phyloP scores from a whole-genome alignment of 441 rosid species.

The Syzygium malaccense region DNA sequence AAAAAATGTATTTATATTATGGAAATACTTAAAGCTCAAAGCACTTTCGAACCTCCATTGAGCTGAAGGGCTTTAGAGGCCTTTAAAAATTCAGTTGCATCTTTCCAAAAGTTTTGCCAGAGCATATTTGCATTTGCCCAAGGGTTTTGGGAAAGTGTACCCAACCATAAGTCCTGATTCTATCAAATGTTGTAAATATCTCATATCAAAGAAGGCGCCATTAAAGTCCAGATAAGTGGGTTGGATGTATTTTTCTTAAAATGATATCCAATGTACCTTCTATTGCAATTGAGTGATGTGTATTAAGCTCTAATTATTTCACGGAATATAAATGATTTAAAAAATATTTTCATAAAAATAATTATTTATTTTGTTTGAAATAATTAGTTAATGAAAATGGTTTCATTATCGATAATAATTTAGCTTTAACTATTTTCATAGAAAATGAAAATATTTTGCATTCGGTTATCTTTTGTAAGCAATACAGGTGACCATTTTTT shows the following conservation, averaged over 20 bases:
- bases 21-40: too few relatives aligned
- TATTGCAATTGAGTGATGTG: accelerated
- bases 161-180: not conserved
- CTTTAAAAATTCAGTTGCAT: too few relatives aligned
- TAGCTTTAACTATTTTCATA: not conserved
- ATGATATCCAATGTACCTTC: not conserved
- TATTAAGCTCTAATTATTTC: not conserved
- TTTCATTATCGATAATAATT: too few relatives aligned
- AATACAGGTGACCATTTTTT: accelerated
- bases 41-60: too few relatives aligned
- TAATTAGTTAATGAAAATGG: not conserved
- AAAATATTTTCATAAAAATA: not conserved
- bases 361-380: accelerated
- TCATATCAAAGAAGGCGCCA: accelerated
- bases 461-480: not conserved
- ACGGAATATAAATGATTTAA: accelerated
- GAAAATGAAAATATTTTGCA: not conserved
- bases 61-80: too few relatives aligned
- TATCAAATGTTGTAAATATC: accelerated
- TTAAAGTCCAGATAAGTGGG: not conserved
- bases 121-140: too few relatives aligned
- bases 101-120: too few relatives aligned
- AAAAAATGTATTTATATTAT: too few relatives aligned
- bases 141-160: too few relatives aligned
- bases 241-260: not conserved